phyloP scores from a whole-genome alignment of 495 filamentous ascomycete genomes.

The Corynascus novoguineensis region DNA sequence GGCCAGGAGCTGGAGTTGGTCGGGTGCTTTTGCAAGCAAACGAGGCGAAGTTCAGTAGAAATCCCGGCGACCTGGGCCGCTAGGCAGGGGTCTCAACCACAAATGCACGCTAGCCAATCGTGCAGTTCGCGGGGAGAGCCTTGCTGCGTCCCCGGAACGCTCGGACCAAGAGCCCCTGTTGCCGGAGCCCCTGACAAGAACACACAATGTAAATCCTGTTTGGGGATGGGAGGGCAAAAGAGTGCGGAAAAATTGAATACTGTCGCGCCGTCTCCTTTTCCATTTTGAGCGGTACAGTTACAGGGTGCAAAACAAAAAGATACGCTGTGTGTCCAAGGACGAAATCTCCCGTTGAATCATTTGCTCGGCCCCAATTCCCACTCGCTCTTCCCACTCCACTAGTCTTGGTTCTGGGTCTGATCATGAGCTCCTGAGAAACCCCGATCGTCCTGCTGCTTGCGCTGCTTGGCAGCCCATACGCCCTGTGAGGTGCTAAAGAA shows the following conservation, averaged over 20 bases:
- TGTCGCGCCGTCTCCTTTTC: too few relatives aligned
- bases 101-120: neutral
- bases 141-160: constrained; percentile 1
- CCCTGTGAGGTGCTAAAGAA: neutral
- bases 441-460: neutral
- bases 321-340: neutral
- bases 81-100: constrained; percentile 6
- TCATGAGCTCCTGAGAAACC: neutral
- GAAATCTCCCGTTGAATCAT: neutral
- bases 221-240: too few relatives aligned
- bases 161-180: constrained; percentile 1
- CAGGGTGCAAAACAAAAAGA: neutral
- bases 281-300: too few relatives aligned
- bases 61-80: constrained; percentile 1
- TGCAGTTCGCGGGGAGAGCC: neutral
- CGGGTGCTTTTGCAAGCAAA: neutral
- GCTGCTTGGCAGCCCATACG: neutral
- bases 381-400: neutral
- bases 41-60: neutral
- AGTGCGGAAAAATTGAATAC: too few relatives aligned
- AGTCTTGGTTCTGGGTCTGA: neutral
- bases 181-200: too few relatives aligned
- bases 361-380: neutral
- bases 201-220: too few relatives aligned
- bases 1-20: neutral